Evolutionary conservation across 345 rosid genomes (phyloP).

Genomic region (Anastatica hierochuntica): DNA sequence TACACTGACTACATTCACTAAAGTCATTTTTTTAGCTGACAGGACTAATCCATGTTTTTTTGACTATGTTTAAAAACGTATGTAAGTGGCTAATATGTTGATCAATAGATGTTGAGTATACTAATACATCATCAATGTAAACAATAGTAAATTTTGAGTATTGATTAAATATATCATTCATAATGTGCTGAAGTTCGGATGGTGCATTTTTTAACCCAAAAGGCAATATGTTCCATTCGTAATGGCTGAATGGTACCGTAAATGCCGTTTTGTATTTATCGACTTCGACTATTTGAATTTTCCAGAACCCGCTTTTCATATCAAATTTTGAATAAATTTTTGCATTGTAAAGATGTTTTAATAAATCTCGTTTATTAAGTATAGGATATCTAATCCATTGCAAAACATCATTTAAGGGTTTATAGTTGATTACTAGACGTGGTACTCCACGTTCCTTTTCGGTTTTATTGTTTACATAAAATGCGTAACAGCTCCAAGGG

Average conservation of each 20-base stretch:
- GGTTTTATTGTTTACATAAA: neutral
- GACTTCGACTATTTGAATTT: neutral
- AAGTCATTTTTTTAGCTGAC: neutral
- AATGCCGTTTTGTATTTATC: neutral
- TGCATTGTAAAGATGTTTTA: neutral
- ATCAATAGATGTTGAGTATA: neutral
- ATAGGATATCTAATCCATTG: neutral
- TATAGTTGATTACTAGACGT: neutral
- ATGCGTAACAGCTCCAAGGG: neutral
- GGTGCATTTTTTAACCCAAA: neutral
- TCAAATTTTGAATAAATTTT: neutral
- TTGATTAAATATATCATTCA: neutral
- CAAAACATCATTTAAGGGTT: neutral
- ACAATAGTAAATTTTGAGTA: neutral
- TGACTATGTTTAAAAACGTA: neutral
- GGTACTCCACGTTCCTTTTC: neutral
- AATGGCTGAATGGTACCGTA: neutral
- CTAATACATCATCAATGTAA: neutral
- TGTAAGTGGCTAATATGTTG: neutral
- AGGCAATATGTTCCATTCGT: neutral
- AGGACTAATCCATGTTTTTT: neutral
- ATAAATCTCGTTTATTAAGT: neutral
- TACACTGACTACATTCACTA: too few species aligned
- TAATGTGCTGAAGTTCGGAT: neutral
- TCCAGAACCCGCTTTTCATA: neutral